Base-by-base conservation (phyloP, 2,329 filamentous ascomycete genomes). In the Xylariales sp. region DNA sequence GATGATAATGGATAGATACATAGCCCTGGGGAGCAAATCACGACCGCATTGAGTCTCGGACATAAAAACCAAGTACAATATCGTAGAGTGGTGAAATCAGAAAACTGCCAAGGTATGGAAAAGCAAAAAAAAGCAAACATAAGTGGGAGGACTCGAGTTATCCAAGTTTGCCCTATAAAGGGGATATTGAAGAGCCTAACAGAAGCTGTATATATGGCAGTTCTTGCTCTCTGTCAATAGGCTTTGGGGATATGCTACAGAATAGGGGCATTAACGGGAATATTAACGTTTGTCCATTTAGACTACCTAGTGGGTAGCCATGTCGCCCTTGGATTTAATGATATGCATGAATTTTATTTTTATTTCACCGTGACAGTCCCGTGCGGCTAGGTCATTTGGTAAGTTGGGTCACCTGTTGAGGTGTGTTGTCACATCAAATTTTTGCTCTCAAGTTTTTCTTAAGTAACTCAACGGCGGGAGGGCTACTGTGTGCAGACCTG, bases 161-260 rank as follows among this genome's bases (percentile, higher is more conserved):
- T 14, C 41, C 10, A 8, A 28, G 41, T 23, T 41, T 9, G 4
- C 6, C 30, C 34, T 10, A 3, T n/a, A 12, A 34, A 10, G 39
- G 10, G 43, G 45, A 50, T 32, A 18, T 34, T 3, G 43, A 18
- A 32, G 23, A 23, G 28, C 39, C 30, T 41, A 6, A 16, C 32
- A 50, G n/a, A 23, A 28, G 45, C 14, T n/a, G 5, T 12, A 36
- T 58, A 16, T 59, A 32, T 46, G 30, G 6, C 9, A 3, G 16
- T n/a, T 30, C 36, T 36, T 46, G 54, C 23, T 34, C 30, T 64
- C 9, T 36, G 34, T n/a, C 28, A 43, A 30, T 10, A 53, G 62
- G 46, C 46, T 36, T 45, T 58, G 16, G 43, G 8, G 2, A 14
- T 53, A 4, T n/a, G 28, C 8, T 8, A 16, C 34, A n/a, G 9